These are phyloP conservation scores for Microsporum audouinii DNA, from an alignment of 2,329 filamentous ascomycete genomes.

Conservation along the genomic window DNA sequence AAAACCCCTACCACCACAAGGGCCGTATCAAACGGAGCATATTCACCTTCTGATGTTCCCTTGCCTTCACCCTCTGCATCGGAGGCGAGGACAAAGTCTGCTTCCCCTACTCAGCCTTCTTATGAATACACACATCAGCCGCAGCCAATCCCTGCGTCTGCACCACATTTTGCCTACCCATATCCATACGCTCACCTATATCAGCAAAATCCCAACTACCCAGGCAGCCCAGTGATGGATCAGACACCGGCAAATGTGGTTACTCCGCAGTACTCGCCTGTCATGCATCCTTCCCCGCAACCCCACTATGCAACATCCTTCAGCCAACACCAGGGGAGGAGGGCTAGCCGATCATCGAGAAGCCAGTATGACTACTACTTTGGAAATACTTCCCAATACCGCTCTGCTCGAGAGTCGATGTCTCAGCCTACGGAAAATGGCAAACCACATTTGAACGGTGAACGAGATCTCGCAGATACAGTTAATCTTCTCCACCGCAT, in stretches of 20 bases:
- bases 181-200: conserved; percentile 30
- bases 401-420: conserved; percentile 22
- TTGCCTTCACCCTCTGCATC: conserved; percentile 10
- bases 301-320: conserved; percentile 23
- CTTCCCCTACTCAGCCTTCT: conserved; percentile 3
- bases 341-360: conserved; percentile 19
- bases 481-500: conserved; percentile 35
- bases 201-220: conserved; percentile 27
- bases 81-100: conserved; percentile 11
- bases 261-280: conserved; percentile 13
- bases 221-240: conserved; percentile 18
- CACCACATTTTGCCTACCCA: conserved; percentile 15
- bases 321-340: conserved; percentile 19
- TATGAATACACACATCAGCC: conserved; percentile 18
- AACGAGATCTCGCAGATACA: conserved; percentile 20
- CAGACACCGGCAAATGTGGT: conserved; percentile 17
- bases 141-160: conserved; percentile 16
- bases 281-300: conserved; percentile 29
- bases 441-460: conserved; percentile 22
- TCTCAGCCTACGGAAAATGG: conserved; percentile 24
- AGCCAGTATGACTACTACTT: conserved; percentile 24
- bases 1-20: conserved; percentile 7
- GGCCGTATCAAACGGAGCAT: conserved; percentile 6
- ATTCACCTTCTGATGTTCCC: conserved; percentile 4
- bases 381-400: conserved; percentile 20